Conservation (phyloP, 2,329 filamentous ascomycete species). For the Simplicillium sp. region DNA sequence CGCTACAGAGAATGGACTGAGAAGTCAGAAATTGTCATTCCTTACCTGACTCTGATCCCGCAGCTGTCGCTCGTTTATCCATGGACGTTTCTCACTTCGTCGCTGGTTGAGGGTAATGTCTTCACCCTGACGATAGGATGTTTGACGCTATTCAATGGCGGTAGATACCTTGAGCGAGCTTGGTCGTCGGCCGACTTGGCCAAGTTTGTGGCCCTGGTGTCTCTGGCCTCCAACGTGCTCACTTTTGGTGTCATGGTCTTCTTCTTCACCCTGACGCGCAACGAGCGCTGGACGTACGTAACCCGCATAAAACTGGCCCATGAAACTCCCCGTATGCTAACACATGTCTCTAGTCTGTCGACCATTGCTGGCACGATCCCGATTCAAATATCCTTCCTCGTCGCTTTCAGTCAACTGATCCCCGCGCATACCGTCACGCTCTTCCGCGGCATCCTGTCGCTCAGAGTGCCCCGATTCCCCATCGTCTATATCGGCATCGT, state of each 20-base stretch:
- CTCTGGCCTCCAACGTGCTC: slow-evolving; percentile 71
- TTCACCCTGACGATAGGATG: slow-evolving; percentile 73
- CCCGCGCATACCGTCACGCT: slow-evolving; percentile 95
- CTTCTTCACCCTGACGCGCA: slow-evolving; percentile 61
- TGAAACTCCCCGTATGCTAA: slow-evolving; percentile 9
- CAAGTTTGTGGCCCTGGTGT: slow-evolving; percentile 74
- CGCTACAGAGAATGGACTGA: slow-evolving; percentile 60
- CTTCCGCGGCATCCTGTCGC: slow-evolving; percentile 77
- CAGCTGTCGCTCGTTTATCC: slow-evolving; percentile 78
- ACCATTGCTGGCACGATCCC: slow-evolving; percentile 83
- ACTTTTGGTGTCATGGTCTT: slow-evolving; percentile 64
- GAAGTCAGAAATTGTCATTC: slow-evolving; percentile 59
- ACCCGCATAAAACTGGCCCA: neutral
- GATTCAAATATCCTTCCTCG: slow-evolving; percentile 85
- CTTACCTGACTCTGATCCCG: slow-evolving; percentile 82
- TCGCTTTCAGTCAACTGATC: slow-evolving; percentile 94
- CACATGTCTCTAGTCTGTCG: slow-evolving; percentile 52
- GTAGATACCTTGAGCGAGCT: slow-evolving; percentile 87
- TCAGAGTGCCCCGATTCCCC: slow-evolving; percentile 67
- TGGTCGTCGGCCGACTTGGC: slow-evolving; percentile 90
- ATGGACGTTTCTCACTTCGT: slow-evolving; percentile 82
- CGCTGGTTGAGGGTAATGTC: slow-evolving; percentile 87
- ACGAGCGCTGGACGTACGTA: slow-evolving; percentile 60
- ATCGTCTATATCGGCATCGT: slow-evolving; percentile 69
- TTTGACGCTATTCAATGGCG: slow-evolving; percentile 79